A percentile compares a stretch with the other conserved stretches of the same genome.
Conservation (phyloP, 2,329 filamentous ascomycete species). For the Nigrospora oryzae region DNA sequence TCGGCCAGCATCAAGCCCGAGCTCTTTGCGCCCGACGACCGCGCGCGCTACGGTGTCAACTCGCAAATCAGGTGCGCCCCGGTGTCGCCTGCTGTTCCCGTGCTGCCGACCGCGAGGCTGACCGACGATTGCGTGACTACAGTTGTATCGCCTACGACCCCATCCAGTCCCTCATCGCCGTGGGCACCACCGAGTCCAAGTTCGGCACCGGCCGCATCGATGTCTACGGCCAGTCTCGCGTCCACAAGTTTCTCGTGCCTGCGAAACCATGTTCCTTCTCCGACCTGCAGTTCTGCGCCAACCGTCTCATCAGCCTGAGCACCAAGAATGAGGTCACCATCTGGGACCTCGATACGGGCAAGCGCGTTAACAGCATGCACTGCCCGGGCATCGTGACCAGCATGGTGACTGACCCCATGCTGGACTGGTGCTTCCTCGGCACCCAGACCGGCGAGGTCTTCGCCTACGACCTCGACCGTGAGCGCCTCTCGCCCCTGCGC, state of each 20-base stretch:
- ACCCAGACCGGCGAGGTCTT: slow-evolving; percentile 75
- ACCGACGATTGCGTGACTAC: slow-evolving; percentile 12
- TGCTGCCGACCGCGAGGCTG: too few species aligned
- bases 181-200: slow-evolving; percentile 81
- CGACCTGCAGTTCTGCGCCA: slow-evolving; percentile 74
- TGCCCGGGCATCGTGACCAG: slow-evolving; percentile 69
- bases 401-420: slow-evolving; percentile 74
- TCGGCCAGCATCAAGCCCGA: slow-evolving; percentile 72
- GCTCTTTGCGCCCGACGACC: slow-evolving; percentile 76
- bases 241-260: slow-evolving; percentile 66
- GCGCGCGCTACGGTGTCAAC: slow-evolving; percentile 74
- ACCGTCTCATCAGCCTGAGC: slow-evolving; percentile 79
- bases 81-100: too few species aligned
- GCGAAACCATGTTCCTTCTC: slow-evolving; percentile 66
- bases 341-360: slow-evolving; percentile 69
- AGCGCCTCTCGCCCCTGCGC: slow-evolving; percentile 64
- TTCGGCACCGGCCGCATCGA: slow-evolving; percentile 85
- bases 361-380: slow-evolving; percentile 59
- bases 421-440: slow-evolving; percentile 90
- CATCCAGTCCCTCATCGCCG: slow-evolving; percentile 83
- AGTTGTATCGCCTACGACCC: slow-evolving; percentile 87
- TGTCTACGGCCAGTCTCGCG: slow-evolving; percentile 73
- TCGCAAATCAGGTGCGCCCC: slow-evolving; percentile 54
- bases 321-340: slow-evolving; percentile 77
- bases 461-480: slow-evolving; percentile 87